phyloP scores from a whole-genome alignment of 2,329 filamentous ascomycete genomes.

The Sclerotinia trifoliorum region DNA sequence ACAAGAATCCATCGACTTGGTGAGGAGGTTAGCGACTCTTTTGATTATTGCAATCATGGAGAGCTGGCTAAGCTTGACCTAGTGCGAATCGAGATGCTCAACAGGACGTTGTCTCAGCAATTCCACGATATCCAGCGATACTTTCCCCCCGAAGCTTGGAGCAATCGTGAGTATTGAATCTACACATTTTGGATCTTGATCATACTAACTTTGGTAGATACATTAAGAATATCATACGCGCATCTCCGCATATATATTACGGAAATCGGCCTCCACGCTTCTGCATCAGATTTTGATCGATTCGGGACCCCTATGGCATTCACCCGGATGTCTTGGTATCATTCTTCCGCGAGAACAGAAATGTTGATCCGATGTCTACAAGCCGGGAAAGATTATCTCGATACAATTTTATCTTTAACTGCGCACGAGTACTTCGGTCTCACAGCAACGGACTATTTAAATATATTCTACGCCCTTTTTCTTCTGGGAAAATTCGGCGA shows the following conservation, averaged over 20 bases:
- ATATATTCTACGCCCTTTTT: slow-evolving; percentile 29
- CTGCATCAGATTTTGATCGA: slow-evolving; percentile 15
- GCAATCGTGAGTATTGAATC: slow-evolving; percentile 28
- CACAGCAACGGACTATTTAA: slow-evolving; percentile 25
- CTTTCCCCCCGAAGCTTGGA: slow-evolving; percentile 31
- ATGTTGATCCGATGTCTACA: slow-evolving; percentile 28
- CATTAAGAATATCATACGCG: slow-evolving; percentile 21
- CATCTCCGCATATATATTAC: slow-evolving; percentile 31
- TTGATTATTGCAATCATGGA: slow-evolving; percentile 32
- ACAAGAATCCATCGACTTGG: slow-evolving; percentile 33
- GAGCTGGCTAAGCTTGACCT: slow-evolving; percentile 30
- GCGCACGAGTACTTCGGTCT: slow-evolving; percentile 7
- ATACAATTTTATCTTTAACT: slow-evolving; percentile 26
- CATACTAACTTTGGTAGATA: neutral
- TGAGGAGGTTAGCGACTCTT: slow-evolving; percentile 36
- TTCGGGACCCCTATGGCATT: neutral
- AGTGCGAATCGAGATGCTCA: slow-evolving; percentile 32
- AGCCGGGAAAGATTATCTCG: slow-evolving; percentile 29
- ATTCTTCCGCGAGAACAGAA: slow-evolving; percentile 27
- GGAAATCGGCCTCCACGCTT: slow-evolving; percentile 35
- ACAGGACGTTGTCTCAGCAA: slow-evolving; percentile 33
- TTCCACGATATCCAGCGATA: slow-evolving; percentile 31
- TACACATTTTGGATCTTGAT: neutral
- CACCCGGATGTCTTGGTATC: slow-evolving; percentile 28
- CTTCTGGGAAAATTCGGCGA: slow-evolving; percentile 29